These are phyloP conservation scores for Trichoderma breve DNA, from an alignment of 2,329 filamentous ascomycete genomes.

Conservation along the genomic window DNA sequence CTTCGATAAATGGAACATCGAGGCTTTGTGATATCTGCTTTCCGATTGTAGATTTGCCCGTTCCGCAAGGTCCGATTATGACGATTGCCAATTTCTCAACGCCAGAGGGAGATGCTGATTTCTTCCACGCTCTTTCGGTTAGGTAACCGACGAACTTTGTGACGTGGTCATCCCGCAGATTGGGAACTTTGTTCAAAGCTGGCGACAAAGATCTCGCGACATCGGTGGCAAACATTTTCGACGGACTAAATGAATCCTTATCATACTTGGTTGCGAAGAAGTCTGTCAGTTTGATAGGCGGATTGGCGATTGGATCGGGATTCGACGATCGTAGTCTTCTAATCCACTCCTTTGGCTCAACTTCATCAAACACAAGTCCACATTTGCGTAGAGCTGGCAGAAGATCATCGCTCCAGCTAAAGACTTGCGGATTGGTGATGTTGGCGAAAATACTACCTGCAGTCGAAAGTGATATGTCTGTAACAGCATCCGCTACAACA, in stretches of 20 bases:
- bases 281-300: not conserved
- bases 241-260: not conserved
- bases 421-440: not conserved
- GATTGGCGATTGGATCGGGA: not conserved
- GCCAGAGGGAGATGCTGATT: not conserved
- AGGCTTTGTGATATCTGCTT: not conserved
- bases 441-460: not conserved
- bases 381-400: constrained; percentile 3
- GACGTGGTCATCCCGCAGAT: not conserved
- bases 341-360: constrained; percentile 7
- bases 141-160: not conserved
- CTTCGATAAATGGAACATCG: not conserved
- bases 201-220: not conserved
- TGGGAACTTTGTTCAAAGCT: not conserved
- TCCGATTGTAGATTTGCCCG: not conserved
- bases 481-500: not conserved
- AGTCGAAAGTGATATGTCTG: not conserved
- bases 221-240: not conserved
- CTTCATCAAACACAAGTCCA: constrained; percentile 1
- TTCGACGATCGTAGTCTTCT: not conserved
- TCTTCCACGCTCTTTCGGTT: not conserved
- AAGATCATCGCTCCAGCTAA: not conserved
- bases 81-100: not conserved
- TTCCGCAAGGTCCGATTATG: not conserved
- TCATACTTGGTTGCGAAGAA: constrained; percentile 10